Evolutionary conservation across 2,329 filamentous ascomycete species (phyloP), one percentile per base, ranked within the genome.

Genomic region (Colletotrichum sp.): DNA sequence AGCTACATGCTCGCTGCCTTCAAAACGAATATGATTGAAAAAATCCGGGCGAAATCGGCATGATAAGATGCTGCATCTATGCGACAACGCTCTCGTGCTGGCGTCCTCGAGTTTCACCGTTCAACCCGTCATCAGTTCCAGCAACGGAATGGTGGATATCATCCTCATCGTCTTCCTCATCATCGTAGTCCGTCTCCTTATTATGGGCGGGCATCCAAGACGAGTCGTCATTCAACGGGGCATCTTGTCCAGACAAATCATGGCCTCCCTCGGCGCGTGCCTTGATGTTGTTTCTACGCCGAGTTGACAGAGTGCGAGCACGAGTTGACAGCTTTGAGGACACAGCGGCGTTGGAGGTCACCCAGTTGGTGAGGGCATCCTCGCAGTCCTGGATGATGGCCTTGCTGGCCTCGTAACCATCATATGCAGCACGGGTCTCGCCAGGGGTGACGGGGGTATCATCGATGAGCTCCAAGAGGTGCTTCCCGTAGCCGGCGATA

Each of bases 341-440:
- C 80, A 99, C 96, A 62, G 95, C 93, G 8, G 97, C 96, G 83
- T 98, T 97, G 81, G 95, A 93, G 74, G 93, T 91, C 52, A 99
- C 96, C 97, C 97, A 99, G 89, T 98, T 98, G 84, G 96, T 98
- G 77, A 99, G 93, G 3, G 97, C 92, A 84, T 99, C 96, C 87
- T 99, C 97, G 85, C 97, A 99, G 86, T 99, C 97, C 88, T 99
- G 97, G 82, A 99, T 99, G 86, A 99, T 99, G 78, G 95, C 96
- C 88, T 98, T 99, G 91, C 95, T 98, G 77, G 96, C 96, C 85
- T 99, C 97, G 84, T 99, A 99, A 77, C 97, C 97, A 82, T 99
- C 97, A 83, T 99, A 99, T 2, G 97, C 96, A 69, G 95, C 92
- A 78, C 97, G 95, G 24, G 96, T 99, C 90, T 99, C 97, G 80